These are phyloP conservation scores for Eucommia ulmoides DNA, from an alignment of 257 asterid genomes.

Conservation along the genomic window DNA sequence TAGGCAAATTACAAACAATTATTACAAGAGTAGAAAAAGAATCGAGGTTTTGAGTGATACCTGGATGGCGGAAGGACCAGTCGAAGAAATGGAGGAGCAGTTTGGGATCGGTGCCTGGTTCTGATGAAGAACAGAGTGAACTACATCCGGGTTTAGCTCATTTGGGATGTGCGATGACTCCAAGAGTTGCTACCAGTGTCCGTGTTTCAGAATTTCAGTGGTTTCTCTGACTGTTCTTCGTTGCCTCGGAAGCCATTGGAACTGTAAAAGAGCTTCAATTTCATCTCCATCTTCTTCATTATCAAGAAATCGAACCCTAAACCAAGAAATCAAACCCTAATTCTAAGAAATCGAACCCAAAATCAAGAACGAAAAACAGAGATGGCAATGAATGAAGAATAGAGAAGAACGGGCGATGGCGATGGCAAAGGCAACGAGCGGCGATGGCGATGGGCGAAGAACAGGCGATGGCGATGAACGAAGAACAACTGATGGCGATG, in stretches of 20 bases:
- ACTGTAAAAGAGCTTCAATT: constrained; percentile 16
- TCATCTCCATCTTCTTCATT: no score
- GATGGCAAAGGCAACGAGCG: no score
- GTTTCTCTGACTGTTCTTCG: constrained; percentile 54
- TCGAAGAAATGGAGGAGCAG: constrained; percentile 60
- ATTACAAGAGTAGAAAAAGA: constrained; percentile 47
- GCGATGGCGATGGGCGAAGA: no score
- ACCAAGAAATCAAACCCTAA: no score
- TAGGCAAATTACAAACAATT: constrained; percentile 40
- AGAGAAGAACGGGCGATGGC: no score
- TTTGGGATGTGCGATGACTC: constrained; percentile 46
- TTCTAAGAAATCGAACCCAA: no score
- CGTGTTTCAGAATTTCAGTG: constrained; percentile 34
- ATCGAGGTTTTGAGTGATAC: constrained; percentile 35
- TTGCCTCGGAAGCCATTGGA: constrained; percentile 12
- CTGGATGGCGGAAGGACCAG: constrained; percentile 52
- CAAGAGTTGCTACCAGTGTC: constrained; percentile 49
- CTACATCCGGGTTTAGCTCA: constrained; percentile 45
- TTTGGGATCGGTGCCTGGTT: constrained; percentile 41
- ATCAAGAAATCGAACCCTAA: no score
- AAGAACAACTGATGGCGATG: no score
- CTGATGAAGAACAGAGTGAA: constrained; percentile 41
- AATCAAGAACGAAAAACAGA: no score
- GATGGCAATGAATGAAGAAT: no score
- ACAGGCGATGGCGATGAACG: no score